These are phyloP conservation scores for Eucalyptus curtisii DNA, from an alignment of 345 rosid genomes.

Conservation along the genomic window DNA sequence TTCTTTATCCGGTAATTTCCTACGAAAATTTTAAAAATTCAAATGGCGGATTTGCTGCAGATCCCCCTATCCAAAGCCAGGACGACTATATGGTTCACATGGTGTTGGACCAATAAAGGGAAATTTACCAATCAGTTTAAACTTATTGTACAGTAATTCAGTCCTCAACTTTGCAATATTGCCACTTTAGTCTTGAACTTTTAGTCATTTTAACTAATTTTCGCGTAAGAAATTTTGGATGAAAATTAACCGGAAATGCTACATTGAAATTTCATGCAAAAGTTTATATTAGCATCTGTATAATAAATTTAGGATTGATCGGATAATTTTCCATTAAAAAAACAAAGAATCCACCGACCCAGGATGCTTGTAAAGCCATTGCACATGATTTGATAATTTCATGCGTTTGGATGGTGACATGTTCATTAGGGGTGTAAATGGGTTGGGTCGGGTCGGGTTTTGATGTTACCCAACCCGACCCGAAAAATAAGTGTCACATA, in stretches of 20 bases:
- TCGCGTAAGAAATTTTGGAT: accelerated
- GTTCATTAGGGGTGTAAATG: not conserved
- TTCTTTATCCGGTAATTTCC: not conserved
- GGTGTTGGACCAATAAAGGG: not conserved
- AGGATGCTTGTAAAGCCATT: not conserved
- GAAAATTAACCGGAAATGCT: accelerated
- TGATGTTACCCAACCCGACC: too few species aligned
- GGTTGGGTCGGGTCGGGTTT: too few species aligned
- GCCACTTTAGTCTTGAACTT: not conserved
- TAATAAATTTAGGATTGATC: not conserved
- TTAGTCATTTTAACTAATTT: not conserved
- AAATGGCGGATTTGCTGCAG: not conserved
- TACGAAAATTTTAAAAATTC: not conserved
- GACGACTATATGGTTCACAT: not conserved
- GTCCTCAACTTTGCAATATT: not conserved
- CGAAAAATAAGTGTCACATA: too few species aligned
- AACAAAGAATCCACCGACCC: not conserved
- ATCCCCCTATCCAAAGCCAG: not conserved
- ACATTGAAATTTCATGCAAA: not conserved
- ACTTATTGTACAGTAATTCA: not conserved
- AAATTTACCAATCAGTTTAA: not conserved
- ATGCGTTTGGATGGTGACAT: not conserved
- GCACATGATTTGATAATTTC: not conserved
- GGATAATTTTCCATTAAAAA: not conserved
- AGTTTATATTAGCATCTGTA: accelerated